phyloP scores from a whole-genome alignment of 2,329 filamentous ascomycete genomes.

The Ceratocystis smalleyi region DNA sequence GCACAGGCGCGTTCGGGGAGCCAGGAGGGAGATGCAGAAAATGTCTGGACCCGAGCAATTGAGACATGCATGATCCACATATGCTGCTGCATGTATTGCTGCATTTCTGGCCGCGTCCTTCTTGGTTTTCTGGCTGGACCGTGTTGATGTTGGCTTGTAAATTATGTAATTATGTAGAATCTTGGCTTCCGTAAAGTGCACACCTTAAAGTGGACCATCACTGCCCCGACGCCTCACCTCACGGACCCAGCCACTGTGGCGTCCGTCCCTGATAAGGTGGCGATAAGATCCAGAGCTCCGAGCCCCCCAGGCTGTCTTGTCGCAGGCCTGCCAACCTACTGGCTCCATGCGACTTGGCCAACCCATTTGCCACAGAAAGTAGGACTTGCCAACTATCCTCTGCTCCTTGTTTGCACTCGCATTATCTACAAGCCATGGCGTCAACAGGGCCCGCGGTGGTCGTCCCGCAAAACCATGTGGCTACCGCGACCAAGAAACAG shows the following conservation, averaged over 20 bases:
- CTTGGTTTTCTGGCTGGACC: not conserved
- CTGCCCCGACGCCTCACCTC: not conserved
- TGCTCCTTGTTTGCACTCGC: not conserved
- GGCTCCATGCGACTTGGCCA: not conserved
- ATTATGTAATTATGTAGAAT: too few species aligned
- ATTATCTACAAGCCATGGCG: not conserved
- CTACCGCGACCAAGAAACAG: conserved; percentile 17
- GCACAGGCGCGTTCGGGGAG: not conserved
- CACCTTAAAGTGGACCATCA: not conserved
- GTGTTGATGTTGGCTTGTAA: not conserved
- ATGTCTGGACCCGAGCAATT: not conserved
- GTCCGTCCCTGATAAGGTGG: not conserved
- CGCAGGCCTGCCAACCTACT: not conserved
- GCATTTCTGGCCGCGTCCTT: not conserved
- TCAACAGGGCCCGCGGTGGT: not conserved
- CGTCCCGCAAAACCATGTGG: not conserved
- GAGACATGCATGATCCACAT: not conserved
- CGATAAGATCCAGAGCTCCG: not conserved
- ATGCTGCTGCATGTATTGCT: not conserved
- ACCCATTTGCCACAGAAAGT: not conserved
- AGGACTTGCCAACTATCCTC: not conserved
- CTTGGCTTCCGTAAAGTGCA: not conserved
- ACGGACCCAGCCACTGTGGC: not conserved
- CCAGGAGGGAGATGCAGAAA: not conserved
- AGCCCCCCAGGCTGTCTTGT: not conserved